Evolutionary conservation across 2,329 filamentous ascomycete species (phyloP), one percentile per base, ranked within the genome.

Genomic region (Pestalotiopsis sp.): DNA sequence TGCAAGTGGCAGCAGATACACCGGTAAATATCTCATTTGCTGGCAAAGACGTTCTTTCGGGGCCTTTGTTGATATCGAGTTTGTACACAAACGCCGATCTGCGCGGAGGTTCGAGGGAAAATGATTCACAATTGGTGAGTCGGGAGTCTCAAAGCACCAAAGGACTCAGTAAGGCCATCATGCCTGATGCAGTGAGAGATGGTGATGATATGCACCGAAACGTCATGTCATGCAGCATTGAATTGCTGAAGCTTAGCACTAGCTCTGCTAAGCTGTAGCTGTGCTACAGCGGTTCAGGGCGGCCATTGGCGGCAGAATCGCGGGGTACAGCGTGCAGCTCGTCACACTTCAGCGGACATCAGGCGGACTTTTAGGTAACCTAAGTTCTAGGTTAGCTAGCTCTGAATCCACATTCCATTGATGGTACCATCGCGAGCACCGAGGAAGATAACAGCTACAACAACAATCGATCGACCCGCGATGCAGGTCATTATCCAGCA

Each of bases 241-340:
- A 31, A 25, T 17, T 49, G 27, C 25, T 23, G 36, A 14, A 64
- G 41, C 61, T 64, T 14, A 20, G 25, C 36, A 36, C 20, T 23
- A 49, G 39, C 31, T 36, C 31, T 36, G 31, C 31, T 36, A 36
- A 36, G 31, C 61, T 64, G 4, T 25, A 36, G 57, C 23, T n/a
- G 5, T 52, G 36, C 61, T 64, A n/a, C 25, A 13, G n/a, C 20
- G 25, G 39, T 39, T 52, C 11, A 27, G 45, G 58, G 66, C 66
- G 66, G 66, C 31, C 66, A 39, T 41, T n/a, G 39, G 13, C 23
- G 66, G 66, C 66, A 67, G 66, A 67, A 67, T 67, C 36, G 65
- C 65, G 65, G 65, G 65, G 65, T 36, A 60, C n/a, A n/a, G n/a
- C 36, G 27, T n/a, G 6, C 20, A 36, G 23, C 52, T 25, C 5